A percentile compares a stretch with the other conserved stretches of the same genome.
Conservation (phyloP, 2,329 filamentous ascomycete species). For the Beauveria rudraprayagi region DNA sequence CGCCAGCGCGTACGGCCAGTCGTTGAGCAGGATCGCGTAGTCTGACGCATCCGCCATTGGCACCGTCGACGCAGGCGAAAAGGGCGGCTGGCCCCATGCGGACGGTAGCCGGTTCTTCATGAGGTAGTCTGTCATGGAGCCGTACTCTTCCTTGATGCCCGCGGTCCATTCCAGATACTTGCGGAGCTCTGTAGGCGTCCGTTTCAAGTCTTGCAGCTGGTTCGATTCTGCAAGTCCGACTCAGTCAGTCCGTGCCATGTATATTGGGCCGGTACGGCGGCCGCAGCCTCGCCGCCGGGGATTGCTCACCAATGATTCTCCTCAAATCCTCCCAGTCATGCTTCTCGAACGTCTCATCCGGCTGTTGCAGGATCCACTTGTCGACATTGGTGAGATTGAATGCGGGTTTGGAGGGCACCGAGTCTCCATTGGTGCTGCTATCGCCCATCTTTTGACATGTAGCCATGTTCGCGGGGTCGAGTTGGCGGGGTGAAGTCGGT, state of each 20-base stretch:
- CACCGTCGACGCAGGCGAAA: slow-evolving; percentile 38
- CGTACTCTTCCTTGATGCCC: slow-evolving; percentile 62
- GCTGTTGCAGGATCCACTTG: slow-evolving; percentile 49
- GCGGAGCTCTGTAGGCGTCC: slow-evolving; percentile 71
- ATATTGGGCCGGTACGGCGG: not conserved
- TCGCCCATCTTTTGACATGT: slow-evolving; percentile 31
- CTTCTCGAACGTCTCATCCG: slow-evolving; percentile 61
- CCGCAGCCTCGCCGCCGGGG: not conserved
- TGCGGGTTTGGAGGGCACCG: slow-evolving; percentile 29
- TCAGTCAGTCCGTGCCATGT: not conserved
- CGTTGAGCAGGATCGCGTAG: slow-evolving; percentile 71
- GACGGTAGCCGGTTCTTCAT: slow-evolving; percentile 60
- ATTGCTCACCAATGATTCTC: slow-evolving; percentile 51
- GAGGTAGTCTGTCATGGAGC: slow-evolving; percentile 73
- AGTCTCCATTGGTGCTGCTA: slow-evolving; percentile 18
- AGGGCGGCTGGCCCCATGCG: slow-evolving; percentile 56
- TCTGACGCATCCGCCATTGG: slow-evolving; percentile 49
- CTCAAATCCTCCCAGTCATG: slow-evolving; percentile 69
- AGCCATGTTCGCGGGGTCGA: not conserved
- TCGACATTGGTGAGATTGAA: slow-evolving; percentile 55
- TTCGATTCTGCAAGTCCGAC: slow-evolving; percentile 35
- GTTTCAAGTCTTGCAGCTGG: slow-evolving; percentile 65
- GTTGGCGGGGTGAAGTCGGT: slow-evolving; percentile 2
- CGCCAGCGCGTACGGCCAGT: slow-evolving; percentile 84
- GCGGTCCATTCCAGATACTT: slow-evolving; percentile 72